Percentiles rank a stretch among this genome's conserved stretches.
Conservation (phyloP, 2,329 filamentous ascomycete genomes). For the Penicillium capsulatum region DNA sequence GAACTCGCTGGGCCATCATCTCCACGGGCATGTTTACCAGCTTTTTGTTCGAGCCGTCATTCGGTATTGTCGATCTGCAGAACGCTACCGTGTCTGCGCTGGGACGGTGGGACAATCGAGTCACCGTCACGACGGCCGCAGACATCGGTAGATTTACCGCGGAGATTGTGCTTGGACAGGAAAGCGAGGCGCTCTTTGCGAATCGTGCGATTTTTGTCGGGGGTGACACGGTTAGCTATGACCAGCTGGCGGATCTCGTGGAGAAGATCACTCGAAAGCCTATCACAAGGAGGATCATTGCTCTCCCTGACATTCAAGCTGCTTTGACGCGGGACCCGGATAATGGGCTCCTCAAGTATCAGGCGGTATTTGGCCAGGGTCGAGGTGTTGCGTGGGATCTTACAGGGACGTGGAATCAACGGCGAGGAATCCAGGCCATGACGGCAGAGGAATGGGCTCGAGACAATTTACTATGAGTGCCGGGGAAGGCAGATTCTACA, state of each 20-base stretch:
- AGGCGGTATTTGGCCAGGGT: conserved; percentile 56
- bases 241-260: conserved; percentile 51
- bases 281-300: conserved; percentile 52
- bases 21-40: conserved; percentile 68
- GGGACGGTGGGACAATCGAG: conserved; percentile 57
- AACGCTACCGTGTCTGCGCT: conserved; percentile 49
- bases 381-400: conserved; percentile 58
- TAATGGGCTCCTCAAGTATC: conserved; percentile 56
- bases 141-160: conserved; percentile 63
- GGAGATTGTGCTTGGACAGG: conserved; percentile 43
- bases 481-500: background rate
- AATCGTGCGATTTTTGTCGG: conserved; percentile 55
- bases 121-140: conserved; percentile 59
- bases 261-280: conserved; percentile 41
- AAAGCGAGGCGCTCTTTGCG: conserved; percentile 25
- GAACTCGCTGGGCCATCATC: conserved; percentile 59
- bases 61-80: conserved; percentile 57
- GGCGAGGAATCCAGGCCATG: conserved; percentile 41
- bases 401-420: conserved; percentile 51
- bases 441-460: conserved; percentile 22
- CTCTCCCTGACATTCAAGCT: conserved; percentile 41
- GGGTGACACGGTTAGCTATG: conserved; percentile 61
- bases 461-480: conserved; percentile 1
- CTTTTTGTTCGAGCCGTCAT: conserved; percentile 61
- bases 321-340: conserved; percentile 48